Conservation (phyloP, 2,329 filamentous ascomycete genomes). For the Arthroderma sp. region DNA sequence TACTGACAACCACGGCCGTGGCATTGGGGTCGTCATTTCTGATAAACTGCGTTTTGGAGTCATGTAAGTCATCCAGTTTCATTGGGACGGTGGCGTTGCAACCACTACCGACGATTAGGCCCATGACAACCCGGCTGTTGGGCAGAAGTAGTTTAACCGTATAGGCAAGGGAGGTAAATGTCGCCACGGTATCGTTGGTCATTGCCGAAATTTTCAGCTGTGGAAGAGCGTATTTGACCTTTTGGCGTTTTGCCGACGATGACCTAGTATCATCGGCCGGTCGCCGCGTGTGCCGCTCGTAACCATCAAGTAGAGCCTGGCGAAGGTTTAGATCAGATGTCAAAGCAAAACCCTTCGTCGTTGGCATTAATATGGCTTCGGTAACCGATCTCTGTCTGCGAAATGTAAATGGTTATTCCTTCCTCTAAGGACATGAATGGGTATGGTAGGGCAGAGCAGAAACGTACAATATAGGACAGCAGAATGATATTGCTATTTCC, state of each 20-base stretch:
- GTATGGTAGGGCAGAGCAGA: background rate
- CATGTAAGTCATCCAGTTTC: constrained; percentile 45
- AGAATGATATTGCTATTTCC: constrained; percentile 29
- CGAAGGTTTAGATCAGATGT: constrained; percentile 23
- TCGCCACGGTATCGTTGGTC: constrained; percentile 65
- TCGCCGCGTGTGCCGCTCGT: constrained; percentile 30
- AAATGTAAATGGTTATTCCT: constrained; percentile 6
- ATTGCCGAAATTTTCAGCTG: constrained; percentile 56
- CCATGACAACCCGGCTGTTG: constrained; percentile 55
- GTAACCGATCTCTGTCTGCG: constrained; percentile 33
- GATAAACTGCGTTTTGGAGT: constrained; percentile 42
- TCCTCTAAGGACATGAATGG: background rate
- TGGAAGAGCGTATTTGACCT: constrained; percentile 36
- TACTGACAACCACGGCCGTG: constrained; percentile 56
- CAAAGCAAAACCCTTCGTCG: constrained; percentile 39
- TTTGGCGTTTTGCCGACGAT: constrained; percentile 17
- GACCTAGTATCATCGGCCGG: constrained; percentile 15
- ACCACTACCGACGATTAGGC: constrained; percentile 63
- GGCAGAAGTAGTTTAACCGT: constrained; percentile 40
- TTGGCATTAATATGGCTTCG: constrained; percentile 39
- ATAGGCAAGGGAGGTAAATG: constrained; percentile 62
- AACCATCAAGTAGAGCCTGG: constrained; percentile 22
- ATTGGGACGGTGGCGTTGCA: constrained; percentile 64
- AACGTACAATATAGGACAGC: constrained; percentile 29
- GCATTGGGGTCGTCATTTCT: constrained; percentile 34